Percentiles rank a stretch among this genome's conserved stretches.
Conservation (phyloP, 768 basidiomycete species). For the Xerocomellus chrysenteron region DNA sequence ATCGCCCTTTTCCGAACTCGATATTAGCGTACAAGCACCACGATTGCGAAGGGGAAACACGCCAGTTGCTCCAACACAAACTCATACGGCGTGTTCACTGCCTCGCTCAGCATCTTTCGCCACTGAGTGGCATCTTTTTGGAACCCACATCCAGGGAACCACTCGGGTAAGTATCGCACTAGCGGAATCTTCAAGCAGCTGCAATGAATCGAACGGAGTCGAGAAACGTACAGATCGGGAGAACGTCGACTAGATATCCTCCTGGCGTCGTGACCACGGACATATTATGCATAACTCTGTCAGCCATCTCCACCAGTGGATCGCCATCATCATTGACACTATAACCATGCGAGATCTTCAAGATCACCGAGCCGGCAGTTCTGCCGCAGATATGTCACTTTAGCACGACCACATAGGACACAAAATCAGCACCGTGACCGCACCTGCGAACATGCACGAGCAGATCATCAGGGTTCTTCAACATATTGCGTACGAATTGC, state of each 20-base stretch:
- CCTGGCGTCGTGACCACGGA: slow-evolving; percentile 1
- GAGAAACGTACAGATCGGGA: slow-evolving; percentile 8
- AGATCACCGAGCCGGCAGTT: slow-evolving; percentile 25
- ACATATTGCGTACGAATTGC: slow-evolving; percentile 4
- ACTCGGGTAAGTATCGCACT: slow-evolving; percentile 18
- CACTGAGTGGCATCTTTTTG: slow-evolving; percentile 6
- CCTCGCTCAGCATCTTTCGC: slow-evolving; percentile 1
- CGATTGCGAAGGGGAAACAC: not conserved
- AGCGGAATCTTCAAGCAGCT: not conserved
- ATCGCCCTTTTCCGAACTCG: slow-evolving; percentile 2
- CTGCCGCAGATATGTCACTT: not conserved
- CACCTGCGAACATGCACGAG: slow-evolving; percentile 6
- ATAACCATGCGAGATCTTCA: slow-evolving; percentile 36
- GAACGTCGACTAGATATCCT: slow-evolving; percentile 4
- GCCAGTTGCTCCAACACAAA: slow-evolving; percentile 10
- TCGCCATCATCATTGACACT: slow-evolving; percentile 31
- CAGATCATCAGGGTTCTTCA: slow-evolving; percentile 2
- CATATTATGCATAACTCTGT: slow-evolving; percentile 22
- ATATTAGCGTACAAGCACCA: not conserved
- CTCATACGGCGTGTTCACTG: slow-evolving; percentile 1
- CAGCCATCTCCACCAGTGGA: slow-evolving; percentile 31
- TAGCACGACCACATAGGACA: not conserved
- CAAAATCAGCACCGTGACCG: not conserved
- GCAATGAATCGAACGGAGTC: not conserved
- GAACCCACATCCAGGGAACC: slow-evolving; percentile 20